phyloP scores from a whole-genome alignment of 2,329 filamentous ascomycete species.

The Fusarium sp. region DNA sequence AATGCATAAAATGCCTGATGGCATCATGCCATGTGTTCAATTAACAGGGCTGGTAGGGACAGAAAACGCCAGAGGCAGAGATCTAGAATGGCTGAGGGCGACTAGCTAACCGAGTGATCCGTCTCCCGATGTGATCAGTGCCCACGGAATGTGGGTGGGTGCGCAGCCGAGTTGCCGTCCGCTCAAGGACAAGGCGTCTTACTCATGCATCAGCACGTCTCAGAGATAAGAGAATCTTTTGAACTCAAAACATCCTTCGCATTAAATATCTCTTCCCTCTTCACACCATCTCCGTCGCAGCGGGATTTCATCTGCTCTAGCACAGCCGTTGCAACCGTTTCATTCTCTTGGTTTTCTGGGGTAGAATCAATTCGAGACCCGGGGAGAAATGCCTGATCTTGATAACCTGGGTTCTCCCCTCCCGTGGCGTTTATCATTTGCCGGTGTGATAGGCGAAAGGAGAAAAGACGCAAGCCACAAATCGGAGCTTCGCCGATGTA shows the following conservation, averaged over 20 bases:
- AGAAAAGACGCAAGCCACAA: neutral
- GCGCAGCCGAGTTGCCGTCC: neutral
- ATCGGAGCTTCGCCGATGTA: neutral
- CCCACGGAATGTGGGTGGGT: neutral
- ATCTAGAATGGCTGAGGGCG: neutral
- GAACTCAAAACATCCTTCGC: neutral
- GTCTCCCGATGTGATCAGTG: neutral
- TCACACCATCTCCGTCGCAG: neutral
- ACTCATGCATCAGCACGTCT: neutral
- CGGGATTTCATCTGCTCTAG: neutral
- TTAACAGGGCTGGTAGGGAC: neutral
- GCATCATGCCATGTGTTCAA: neutral
- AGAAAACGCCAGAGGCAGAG: neutral
- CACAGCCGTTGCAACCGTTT: neutral
- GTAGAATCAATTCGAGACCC: neutral
- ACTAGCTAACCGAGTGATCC: neutral
- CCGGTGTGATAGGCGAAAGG: neutral
- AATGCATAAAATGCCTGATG: neutral
- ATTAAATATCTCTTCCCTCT: neutral
- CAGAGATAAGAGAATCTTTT: neutral
- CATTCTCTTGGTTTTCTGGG: neutral
- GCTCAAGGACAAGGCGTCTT: neutral
- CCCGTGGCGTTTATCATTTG: neutral
- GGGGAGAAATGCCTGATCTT: neutral
- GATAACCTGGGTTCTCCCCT: neutral